Evolutionary conservation across 2,329 filamentous ascomycete species (phyloP), one percentile per base, ranked within the genome.

Genomic region (Stagonosporopsis vannaccii): DNA sequence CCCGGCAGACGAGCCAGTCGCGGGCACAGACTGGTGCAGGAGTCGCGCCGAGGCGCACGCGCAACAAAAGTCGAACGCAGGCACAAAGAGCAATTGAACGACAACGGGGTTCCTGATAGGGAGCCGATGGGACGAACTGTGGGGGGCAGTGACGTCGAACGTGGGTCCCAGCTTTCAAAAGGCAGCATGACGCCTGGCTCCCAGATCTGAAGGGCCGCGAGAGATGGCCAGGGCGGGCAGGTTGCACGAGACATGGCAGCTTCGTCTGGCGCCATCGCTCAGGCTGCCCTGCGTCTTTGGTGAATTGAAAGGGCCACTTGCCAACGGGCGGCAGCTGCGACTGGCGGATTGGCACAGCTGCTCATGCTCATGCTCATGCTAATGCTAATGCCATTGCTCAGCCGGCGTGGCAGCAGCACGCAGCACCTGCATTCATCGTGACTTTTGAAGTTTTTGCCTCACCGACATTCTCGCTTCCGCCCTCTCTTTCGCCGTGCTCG

Each of bases 1-100:
- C 59, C 51, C 28, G n/a, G 15, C 11, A 60, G 61, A 28, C 60
- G 60, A 60, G 58, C 66, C 64, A 68, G 57, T 68, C 47, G 61
- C 52, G 46, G 57, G 23, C 30, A 45, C 32, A 48, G 40, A 25
- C 19, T 30, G 15, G 35, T 6, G 48, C 12, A 56, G 43, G 30
- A 32, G 22, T 12, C 32, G 51, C 28, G 45, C 45, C 44, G 50
- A 40, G 30, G 25, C 51, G 51, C 50, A 57, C 49, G 57, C 53
- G 60, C 57, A 53, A 51, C 30, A 53, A 54, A 54, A 50, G 58
- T 60, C 44, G 46, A 59, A 47, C 39, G 28, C 19, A 51, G 40
- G 41, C 28, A 48, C 42, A 47, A 47, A 56, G 50, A 59, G 59
- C 58, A 43, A 61, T 62, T 62, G 59, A 60, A 41, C 40, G 39